Percentiles rank a stretch among this genome's conserved stretches.
Evolutionary conservation across 1,284 basidiomycete species (phyloP).

Genomic region (Wallemia mellicola): DNA sequence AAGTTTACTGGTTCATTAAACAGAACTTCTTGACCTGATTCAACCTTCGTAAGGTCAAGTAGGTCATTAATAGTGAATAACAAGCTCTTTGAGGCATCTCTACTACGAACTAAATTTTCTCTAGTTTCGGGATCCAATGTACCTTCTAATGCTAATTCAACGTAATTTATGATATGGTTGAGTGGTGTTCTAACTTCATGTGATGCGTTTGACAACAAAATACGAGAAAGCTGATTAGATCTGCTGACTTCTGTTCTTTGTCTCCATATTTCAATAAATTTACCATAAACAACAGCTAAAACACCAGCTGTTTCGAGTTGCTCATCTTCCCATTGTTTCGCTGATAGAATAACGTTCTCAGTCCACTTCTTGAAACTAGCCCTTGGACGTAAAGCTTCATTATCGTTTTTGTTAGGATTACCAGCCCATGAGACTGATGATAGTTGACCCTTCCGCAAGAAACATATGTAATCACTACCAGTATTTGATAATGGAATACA

Average conservation of each 20-base stretch:
- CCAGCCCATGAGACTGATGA: constrained; percentile 49
- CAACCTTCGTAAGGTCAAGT: constrained; percentile 50
- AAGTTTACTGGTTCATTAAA: constrained; percentile 60
- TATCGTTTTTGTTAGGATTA: constrained; percentile 29
- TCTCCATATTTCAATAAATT: constrained; percentile 69
- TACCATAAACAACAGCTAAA: constrained; percentile 41
- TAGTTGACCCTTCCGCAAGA: constrained; percentile 46
- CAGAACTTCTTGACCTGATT: constrained; percentile 46
- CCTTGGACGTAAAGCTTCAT: constrained; percentile 31
- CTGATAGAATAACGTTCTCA: constrained; percentile 40
- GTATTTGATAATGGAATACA: constrained; percentile 1
- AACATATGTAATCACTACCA: constrained; percentile 30
- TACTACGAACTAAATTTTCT: constrained; percentile 44
- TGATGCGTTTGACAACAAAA: constrained; percentile 58
- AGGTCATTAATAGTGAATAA: constrained; percentile 63
- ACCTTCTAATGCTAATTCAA: constrained; percentile 58
- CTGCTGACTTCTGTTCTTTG: constrained; percentile 51
- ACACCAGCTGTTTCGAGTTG: constrained; percentile 63
- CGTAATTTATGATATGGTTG: constrained; percentile 36
- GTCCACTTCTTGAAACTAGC: constrained; percentile 55
- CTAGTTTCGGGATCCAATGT: constrained; percentile 45
- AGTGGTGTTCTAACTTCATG: constrained; percentile 52
- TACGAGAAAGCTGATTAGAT: constrained; percentile 44
- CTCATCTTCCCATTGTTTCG: constrained; percentile 52
- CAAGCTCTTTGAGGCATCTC: constrained; percentile 50